phyloP scores from a whole-genome alignment of 192 early-diverging fungal species.

The Neocallimastix lanati region DNA sequence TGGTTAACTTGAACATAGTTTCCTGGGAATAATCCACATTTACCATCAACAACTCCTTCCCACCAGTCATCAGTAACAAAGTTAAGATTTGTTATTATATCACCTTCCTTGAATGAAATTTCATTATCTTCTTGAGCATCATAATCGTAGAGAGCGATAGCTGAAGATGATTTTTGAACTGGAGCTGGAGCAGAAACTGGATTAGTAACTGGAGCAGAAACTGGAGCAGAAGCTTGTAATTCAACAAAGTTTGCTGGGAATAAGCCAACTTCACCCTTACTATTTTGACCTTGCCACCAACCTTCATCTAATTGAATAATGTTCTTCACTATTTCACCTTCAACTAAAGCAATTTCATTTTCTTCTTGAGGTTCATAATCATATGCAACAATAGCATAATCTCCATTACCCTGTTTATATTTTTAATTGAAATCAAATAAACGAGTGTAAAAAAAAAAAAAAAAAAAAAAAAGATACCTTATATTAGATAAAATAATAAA shows the following conservation, averaged over 20 bases:
- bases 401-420: not conserved
- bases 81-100: conserved; percentile 58
- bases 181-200: not conserved
- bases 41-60: conserved; percentile 38
- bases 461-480: no score
- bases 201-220: no score
- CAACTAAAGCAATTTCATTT: conserved; percentile 1
- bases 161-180: not conserved
- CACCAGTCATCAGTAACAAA: conserved; percentile 84
- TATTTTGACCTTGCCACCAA: conserved; percentile 1
- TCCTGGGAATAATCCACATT: conserved; percentile 9
- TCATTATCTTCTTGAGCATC: conserved; percentile 74
- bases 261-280: not conserved
- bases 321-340: not conserved
- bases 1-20: not conserved
- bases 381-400: not conserved
- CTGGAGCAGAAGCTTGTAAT: not conserved
- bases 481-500: no score
- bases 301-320: not conserved
- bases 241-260: not conserved
- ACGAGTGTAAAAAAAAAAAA: no score
- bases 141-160: conserved; percentile 48
- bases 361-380: not conserved
- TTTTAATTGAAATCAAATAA: no score
- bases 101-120: conserved; percentile 56